A percentile compares a stretch with the other conserved stretches of the same genome.
phyloP scores from a whole-genome alignment of 257 asterid species.

The Solanum corneliomulleri region DNA sequence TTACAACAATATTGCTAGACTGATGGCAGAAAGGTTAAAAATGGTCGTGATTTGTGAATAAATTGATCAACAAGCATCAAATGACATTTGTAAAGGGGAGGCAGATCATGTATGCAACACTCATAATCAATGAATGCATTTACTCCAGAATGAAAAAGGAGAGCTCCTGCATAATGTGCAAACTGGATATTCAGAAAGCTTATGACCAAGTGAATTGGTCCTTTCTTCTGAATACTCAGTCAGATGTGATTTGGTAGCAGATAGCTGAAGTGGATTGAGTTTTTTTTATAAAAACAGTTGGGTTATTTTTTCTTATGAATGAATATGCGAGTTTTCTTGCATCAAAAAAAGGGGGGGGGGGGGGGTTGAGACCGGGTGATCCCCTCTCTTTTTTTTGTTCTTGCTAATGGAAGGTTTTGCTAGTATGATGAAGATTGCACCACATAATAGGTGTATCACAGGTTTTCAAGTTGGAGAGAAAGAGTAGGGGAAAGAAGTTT shows the following conservation, averaged over 20 bases:
- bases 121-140: neutral
- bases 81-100: neutral
- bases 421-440: neutral
- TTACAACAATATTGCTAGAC: neutral
- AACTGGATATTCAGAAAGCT: neutral
- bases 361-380: neutral
- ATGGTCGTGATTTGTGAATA: neutral
- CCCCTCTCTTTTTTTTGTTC: neutral
- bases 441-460: neutral
- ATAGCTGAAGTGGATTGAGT: neutral
- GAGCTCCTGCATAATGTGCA: neutral
- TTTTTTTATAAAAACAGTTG: neutral
- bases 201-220: neutral
- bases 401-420: neutral
- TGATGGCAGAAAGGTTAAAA: neutral
- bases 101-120: neutral
- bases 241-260: neutral
- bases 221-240: neutral
- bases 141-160: neutral
- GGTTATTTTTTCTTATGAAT: neutral
- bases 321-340: neutral
- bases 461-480: neutral
- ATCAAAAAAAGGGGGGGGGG: neutral
- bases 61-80: neutral
- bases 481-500: neutral